A percentile compares a stretch with the other conserved stretches of the same genome.
Evolutionary conservation across 208 protist genomes (phyloP).

Genomic region (Lotmaria passim): DNA sequence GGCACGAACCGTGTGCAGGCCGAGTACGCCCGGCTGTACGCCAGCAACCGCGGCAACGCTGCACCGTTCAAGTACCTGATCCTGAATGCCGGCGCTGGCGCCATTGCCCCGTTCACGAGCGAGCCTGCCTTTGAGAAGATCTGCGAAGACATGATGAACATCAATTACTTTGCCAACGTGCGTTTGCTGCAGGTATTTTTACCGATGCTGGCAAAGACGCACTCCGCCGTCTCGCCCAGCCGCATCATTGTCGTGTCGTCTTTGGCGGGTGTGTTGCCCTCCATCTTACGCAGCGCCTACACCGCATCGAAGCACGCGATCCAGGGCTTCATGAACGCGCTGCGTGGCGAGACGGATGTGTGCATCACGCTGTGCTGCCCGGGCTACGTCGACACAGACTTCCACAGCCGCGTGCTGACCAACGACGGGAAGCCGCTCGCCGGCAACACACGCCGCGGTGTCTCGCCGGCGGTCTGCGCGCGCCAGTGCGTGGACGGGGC

Average conservation of each 20-base stretch:
- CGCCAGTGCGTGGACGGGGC: conserved; percentile 57
- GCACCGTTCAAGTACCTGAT: conserved; percentile 70
- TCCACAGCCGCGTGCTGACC: conserved; percentile 68
- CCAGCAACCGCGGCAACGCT: conserved; percentile 8
- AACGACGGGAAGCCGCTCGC: conserved; percentile 39
- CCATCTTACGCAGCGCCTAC: conserved; percentile 76
- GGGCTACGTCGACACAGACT: conserved; percentile 86
- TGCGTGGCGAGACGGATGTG: conserved; percentile 78
- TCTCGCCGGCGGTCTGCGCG: conserved; percentile 61
- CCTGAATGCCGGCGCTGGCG: conserved; percentile 82
- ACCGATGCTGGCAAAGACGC: conserved; percentile 44
- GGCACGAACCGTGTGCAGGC: conserved; percentile 41
- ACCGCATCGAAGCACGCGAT: conserved; percentile 88
- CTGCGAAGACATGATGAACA: conserved; percentile 77
- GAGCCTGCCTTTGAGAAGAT: conserved; percentile 55
- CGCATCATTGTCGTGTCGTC: conserved; percentile 82
- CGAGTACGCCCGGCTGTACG: conserved; percentile 34
- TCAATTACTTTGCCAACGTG: conserved; percentile 91
- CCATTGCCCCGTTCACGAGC: conserved; percentile 70
- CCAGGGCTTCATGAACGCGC: conserved; percentile 88
- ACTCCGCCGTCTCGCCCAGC: conserved; percentile 49
- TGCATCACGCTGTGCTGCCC: conserved; percentile 83
- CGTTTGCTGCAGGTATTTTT: conserved; percentile 74
- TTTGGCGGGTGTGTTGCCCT: conserved; percentile 78
- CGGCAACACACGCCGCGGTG: conserved; percentile 59